These are phyloP conservation scores for Boletus reticulatus DNA, from an alignment of 768 basidiomycete species.

Conservation along the genomic window DNA sequence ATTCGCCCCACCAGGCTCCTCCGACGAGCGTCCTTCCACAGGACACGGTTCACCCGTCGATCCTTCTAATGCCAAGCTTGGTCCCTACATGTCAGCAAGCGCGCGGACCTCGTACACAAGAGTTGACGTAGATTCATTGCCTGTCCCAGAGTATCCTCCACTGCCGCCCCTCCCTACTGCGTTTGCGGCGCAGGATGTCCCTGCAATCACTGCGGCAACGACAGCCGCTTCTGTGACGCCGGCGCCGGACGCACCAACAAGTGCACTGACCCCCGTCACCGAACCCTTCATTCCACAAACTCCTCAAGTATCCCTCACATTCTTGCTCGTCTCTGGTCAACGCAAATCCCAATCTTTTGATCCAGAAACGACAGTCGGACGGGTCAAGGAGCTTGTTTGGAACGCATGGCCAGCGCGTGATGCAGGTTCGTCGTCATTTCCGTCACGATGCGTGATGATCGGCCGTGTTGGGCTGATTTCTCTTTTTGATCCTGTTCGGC, in stretches of 20 bases:
- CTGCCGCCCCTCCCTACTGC: conserved; percentile 21
- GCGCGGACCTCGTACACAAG: conserved; percentile 55
- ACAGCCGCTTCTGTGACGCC: neutral
- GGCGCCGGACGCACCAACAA: conserved; percentile 1
- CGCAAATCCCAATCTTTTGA: conserved; percentile 73
- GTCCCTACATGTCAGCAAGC: conserved; percentile 37
- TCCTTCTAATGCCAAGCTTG: neutral
- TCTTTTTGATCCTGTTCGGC: neutral
- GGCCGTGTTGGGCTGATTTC: conserved; percentile 3
- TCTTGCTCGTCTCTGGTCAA: conserved; percentile 68
- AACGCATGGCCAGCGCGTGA: conserved; percentile 64
- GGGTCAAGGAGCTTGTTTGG: conserved; percentile 84
- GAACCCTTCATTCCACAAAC: conserved; percentile 47
- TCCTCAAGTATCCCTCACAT: conserved; percentile 65
- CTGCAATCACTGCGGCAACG: neutral
- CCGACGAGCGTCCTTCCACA: conserved; percentile 20
- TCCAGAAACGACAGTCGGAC: conserved; percentile 68
- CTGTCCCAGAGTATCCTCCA: conserved; percentile 22
- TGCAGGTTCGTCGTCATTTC: conserved; percentile 41
- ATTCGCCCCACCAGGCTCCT: neutral
- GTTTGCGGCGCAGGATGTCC: conserved; percentile 1
- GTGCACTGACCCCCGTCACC: neutral
- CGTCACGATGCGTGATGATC: conserved; percentile 12
- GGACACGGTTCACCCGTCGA: conserved; percentile 8
- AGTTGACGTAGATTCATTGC: conserved; percentile 38